A percentile compares a stretch with the other conserved stretches of the same genome.
Conservation (phyloP, 495 filamentous ascomycete genomes). For the Aspergillus leporis region DNA sequence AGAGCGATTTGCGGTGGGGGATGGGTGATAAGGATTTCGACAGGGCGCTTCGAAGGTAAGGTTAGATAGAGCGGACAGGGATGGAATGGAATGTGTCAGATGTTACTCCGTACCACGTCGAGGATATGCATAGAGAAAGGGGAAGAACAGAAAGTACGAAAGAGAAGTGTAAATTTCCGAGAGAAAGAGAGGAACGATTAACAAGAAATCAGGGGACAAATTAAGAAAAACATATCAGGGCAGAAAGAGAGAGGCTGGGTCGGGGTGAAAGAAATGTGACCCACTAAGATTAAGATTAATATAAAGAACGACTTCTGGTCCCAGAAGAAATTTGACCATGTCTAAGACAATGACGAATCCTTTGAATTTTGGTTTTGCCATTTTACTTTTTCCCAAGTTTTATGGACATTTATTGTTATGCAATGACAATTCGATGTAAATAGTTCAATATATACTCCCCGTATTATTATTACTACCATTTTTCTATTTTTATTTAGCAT, state of each 20-base stretch:
- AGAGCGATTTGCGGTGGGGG: not conserved
- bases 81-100: not conserved
- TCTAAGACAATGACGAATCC: too few species aligned
- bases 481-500: too few species aligned
- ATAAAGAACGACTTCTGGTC: too few species aligned
- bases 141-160: slow-evolving; percentile 6
- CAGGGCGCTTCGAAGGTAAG: not conserved
- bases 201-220: not conserved
- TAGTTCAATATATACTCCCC: too few species aligned
- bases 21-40: slow-evolving; percentile 4
- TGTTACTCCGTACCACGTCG: not conserved
- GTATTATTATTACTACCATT: too few species aligned
- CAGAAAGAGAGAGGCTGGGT: slow-evolving; percentile 2
- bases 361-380: too few species aligned
- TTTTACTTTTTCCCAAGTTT: too few species aligned
- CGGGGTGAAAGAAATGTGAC: not conserved
- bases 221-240: not conserved
- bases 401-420: too few species aligned
- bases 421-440: too few species aligned
- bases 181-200: not conserved
- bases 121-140: not conserved
- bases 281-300: not conserved
- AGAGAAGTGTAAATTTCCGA: not conserved
- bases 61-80: not conserved
- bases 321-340: too few species aligned